phyloP scores from a whole-genome alignment of 352 stramenopile species.

The Globisporangium nunn region DNA sequence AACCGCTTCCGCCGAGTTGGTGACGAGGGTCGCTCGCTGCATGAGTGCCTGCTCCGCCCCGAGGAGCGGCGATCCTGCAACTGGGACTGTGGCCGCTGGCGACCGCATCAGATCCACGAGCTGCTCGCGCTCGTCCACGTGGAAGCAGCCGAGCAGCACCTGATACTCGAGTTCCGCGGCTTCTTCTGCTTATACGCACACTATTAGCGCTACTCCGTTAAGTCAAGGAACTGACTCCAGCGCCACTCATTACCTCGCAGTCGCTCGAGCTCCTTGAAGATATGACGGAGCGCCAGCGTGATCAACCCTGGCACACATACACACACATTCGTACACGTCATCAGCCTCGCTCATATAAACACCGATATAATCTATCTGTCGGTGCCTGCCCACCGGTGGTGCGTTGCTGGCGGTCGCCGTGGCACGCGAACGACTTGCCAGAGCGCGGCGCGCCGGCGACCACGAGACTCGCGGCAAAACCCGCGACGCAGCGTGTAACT shows the following conservation, averaged over 20 bases:
- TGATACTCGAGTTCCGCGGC: slow-evolving; percentile 1
- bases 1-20: slow-evolving; percentile 24
- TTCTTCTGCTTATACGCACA: not conserved
- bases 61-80: not conserved
- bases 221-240: not conserved
- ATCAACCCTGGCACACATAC: slow-evolving; percentile 8
- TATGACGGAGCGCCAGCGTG: slow-evolving; percentile 25
- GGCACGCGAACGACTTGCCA: slow-evolving; percentile 60
- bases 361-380: too few species aligned
- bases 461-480: slow-evolving; percentile 34
- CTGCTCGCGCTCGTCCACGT: slow-evolving; percentile 1
- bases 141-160: slow-evolving; percentile 14
- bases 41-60: slow-evolving; percentile 19
- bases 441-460: slow-evolving; percentile 30
- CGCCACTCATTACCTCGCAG: slow-evolving; percentile 12
- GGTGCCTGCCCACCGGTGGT: slow-evolving; percentile 3
- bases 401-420: slow-evolving; percentile 26
- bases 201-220: too few species aligned
- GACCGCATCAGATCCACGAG: slow-evolving; percentile 7
- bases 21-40: slow-evolving; percentile 19
- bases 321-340: too few species aligned
- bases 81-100: not conserved
- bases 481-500: slow-evolving; percentile 21
- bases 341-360: too few species aligned
- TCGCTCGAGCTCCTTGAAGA: slow-evolving; percentile 20